phyloP scores from a whole-genome alignment of 2,329 filamentous ascomycete species.

The Tolypocladium tropicale region DNA sequence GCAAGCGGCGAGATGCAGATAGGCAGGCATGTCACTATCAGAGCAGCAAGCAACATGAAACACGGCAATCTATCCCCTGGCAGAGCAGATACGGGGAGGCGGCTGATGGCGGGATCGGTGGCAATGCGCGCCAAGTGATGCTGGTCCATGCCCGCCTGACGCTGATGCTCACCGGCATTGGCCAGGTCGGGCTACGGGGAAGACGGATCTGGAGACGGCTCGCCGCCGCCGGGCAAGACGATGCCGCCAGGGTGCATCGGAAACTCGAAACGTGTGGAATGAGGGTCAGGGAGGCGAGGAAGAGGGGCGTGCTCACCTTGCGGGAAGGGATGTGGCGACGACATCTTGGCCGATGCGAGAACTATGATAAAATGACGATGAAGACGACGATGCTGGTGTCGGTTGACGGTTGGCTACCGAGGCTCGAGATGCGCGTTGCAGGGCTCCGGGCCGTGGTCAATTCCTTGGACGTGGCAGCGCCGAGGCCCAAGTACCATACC shows the following conservation, averaged over 20 bases:
- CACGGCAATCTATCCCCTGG: conserved; percentile 9
- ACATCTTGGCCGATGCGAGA: conserved; percentile 5
- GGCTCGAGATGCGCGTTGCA: neutral
- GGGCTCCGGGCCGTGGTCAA: neutral
- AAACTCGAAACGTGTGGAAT: neutral
- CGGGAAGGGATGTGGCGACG: conserved; percentile 4
- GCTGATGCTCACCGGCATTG: neutral
- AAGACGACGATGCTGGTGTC: neutral
- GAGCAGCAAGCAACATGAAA: conserved; percentile 9
- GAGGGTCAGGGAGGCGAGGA: neutral
- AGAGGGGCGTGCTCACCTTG: conserved; percentile 6
- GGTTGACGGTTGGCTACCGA: neutral
- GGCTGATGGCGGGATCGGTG: neutral
- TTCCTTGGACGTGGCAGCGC: neutral
- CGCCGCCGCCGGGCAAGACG: neutral
- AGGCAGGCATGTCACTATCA: neutral
- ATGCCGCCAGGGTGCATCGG: neutral
- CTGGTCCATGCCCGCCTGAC: neutral
- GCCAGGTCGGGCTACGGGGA: neutral
- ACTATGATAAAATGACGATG: neutral
- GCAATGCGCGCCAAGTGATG: conserved; percentile 1
- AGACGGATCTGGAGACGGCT: neutral
- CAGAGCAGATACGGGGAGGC: conserved; percentile 2
- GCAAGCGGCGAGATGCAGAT: conserved; percentile 1
- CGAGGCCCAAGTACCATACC: neutral